A percentile compares a stretch with the other conserved stretches of the same genome.
These are phyloP conservation scores for Globisporangium abappressorium DNA, from an alignment of 352 stramenopile genomes.

Conservation along the genomic window DNA sequence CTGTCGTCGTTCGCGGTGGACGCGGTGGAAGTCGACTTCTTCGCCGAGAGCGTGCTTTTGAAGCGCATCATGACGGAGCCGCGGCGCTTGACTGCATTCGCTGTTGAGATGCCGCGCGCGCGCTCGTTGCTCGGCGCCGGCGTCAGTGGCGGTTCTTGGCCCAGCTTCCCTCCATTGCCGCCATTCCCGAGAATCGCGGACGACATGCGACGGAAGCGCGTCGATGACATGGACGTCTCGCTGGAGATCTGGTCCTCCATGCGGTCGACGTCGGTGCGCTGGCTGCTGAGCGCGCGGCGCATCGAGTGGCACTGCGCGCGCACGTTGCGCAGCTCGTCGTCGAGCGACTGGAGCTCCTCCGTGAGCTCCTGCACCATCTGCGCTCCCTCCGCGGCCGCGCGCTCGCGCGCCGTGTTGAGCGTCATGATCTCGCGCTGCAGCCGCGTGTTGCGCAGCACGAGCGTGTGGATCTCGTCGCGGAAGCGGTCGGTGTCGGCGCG, in stretches of 20 bases:
- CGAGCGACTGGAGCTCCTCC: slow-evolving; percentile 42
- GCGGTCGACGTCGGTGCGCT: slow-evolving; percentile 20
- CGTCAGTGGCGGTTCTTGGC: slow-evolving; percentile 3
- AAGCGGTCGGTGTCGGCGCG: slow-evolving; percentile 59
- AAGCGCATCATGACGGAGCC: slow-evolving; percentile 21
- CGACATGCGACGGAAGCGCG: slow-evolving; percentile 22
- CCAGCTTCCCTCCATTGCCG: slow-evolving; percentile 16
- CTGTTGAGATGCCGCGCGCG: slow-evolving; percentile 29
- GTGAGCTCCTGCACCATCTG: slow-evolving; percentile 44
- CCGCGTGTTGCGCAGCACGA: slow-evolving; percentile 57
- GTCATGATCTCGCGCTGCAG: slow-evolving; percentile 63
- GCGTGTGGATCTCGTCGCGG: slow-evolving; percentile 49
- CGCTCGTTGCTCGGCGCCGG: background rate
- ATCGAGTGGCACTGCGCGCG: slow-evolving; percentile 45
- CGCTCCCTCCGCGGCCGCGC: slow-evolving; percentile 34
- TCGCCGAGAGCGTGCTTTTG: slow-evolving; percentile 8
- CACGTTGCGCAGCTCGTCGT: slow-evolving; percentile 34
- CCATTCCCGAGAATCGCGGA: slow-evolving; percentile 12
- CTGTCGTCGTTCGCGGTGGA: slow-evolving; percentile 7
- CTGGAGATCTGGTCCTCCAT: slow-evolving; percentile 14
- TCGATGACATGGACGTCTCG: slow-evolving; percentile 19
- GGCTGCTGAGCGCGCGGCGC: slow-evolving; percentile 24
- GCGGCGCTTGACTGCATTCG: slow-evolving; percentile 17
- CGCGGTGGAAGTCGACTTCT: slow-evolving; percentile 4
- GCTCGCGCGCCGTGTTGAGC: slow-evolving; percentile 46